Base-by-base conservation (phyloP, 2,329 filamentous ascomycete genomes). In the Exophiala lecanii-corni region DNA sequence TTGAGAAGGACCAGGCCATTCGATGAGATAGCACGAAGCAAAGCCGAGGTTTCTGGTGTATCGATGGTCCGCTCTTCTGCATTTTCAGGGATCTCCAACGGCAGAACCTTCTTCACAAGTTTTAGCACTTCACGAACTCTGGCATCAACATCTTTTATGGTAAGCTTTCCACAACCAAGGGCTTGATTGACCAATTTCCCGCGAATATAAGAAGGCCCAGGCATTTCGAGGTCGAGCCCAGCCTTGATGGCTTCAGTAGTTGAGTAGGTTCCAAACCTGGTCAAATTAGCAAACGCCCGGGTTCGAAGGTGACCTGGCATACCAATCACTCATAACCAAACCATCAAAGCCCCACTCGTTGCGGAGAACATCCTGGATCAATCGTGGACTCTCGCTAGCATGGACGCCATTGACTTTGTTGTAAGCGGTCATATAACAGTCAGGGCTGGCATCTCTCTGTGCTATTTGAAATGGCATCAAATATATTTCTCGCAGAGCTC, bases 1-100 rank as follows among this genome's bases (percentile, higher is more conserved):
- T 88, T 87, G 36, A 89, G 66, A 9, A 89, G 69, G 1, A 88
- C 83, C 6, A 86, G 79, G 3, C 79, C 79, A 58, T 88, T 82
- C 3, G 79, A 75, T 13, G 81, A 82, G 17, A 84, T 72, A 41
- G 74, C 71, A 13, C 85, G 74, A 16, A 87, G 73, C 34, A 88
- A 67, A 12, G 72, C 74, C 3, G 80, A 74, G 26, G 79, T 79
- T 59, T 84, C 75, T 0, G 75, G 71, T 0, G 76, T 82, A 56
- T 87, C 69, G 5, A 71, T 66, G 0, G 67, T 71, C 36, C 63
- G 66, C 58, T 82, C 78, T 0, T 71, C 66, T 0, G 73, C 76
- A 15, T 72, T 65, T 56, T 80, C 75, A 3, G 71, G 66, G 13
- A 82, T 71, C 0, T 73, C 73, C 3, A 75, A 67, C 2, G 70